Evolutionary conservation across 768 basidiomycete genomes (phyloP).

Genomic region (Holtermannia corniformis): DNA sequence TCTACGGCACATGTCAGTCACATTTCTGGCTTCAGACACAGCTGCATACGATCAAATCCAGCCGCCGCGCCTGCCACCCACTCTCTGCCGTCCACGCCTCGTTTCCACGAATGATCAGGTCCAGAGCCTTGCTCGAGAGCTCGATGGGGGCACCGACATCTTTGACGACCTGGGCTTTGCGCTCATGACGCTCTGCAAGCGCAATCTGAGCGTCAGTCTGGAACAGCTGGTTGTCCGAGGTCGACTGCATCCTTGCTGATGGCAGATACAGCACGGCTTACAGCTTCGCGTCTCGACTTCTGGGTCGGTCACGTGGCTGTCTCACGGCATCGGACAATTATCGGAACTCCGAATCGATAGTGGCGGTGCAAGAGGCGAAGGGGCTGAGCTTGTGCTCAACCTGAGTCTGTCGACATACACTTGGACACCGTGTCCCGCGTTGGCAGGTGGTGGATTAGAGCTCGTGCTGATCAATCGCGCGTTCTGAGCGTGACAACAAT

Average conservation of each 20-base stretch:
- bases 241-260: conserved; percentile 47
- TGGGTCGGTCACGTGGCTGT: too few species aligned
- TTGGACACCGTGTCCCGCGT: too few species aligned
- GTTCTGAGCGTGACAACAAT: too few species aligned
- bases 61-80: conserved; percentile 59
- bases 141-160: conserved; percentile 68
- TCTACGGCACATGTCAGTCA: conserved; percentile 45
- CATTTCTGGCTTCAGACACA: background rate
- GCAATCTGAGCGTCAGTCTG: conserved; percentile 63
- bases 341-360: too few species aligned
- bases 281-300: too few species aligned
- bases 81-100: conserved; percentile 84
- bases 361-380: too few species aligned
- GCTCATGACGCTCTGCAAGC: conserved; percentile 50
- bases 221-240: conserved; percentile 52
- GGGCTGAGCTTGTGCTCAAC: too few species aligned
- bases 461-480: too few species aligned
- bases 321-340: too few species aligned
- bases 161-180: conserved; percentile 61
- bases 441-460: too few species aligned
- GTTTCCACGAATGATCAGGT: conserved; percentile 55
- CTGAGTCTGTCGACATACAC: too few species aligned
- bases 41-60: conserved; percentile 63
- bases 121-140: conserved; percentile 64
- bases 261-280: too few species aligned